Conservation (phyloP, 306 rosid genomes). For the Ochetophila trinervis region DNA sequence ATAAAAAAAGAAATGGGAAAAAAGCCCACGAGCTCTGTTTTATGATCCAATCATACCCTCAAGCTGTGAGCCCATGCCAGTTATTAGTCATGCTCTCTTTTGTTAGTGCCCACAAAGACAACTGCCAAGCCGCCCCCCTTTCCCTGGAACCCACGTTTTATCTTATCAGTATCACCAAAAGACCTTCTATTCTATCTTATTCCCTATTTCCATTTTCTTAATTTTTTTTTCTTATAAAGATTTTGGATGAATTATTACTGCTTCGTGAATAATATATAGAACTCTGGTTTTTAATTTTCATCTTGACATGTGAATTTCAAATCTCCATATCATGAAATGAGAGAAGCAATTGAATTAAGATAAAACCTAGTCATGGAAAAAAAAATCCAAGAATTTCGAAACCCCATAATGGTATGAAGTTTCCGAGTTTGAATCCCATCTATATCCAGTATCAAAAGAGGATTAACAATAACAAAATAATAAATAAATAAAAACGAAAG, state of each 20-base stretch:
- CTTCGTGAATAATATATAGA: neutral
- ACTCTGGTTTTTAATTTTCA: neutral
- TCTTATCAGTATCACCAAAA: neutral
- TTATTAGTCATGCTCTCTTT: slow-evolving; percentile 14
- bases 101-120: slow-evolving; percentile 27
- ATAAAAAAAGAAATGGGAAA: slow-evolving; percentile 32
- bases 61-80: slow-evolving; percentile 55
- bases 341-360: too few species aligned
- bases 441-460: too few species aligned
- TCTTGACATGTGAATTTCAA: too few species aligned
- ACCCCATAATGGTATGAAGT: too few species aligned
- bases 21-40: slow-evolving; percentile 71
- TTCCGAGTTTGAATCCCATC: too few species aligned
- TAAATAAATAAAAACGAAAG: too few species aligned
- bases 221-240: neutral
- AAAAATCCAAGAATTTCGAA: too few species aligned
- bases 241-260: neutral
- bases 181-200: too few species aligned
- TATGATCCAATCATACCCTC: slow-evolving; percentile 64
- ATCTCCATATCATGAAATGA: too few species aligned
- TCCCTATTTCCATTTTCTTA: neutral
- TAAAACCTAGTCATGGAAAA: too few species aligned
- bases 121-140: slow-evolving; percentile 23
- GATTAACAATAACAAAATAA: too few species aligned
- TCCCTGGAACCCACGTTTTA: slow-evolving; percentile 32